A percentile compares a stretch with the other conserved stretches of the same genome.
Conservation (phyloP, 306 rosid genomes). For the Psophocarpus tetragonolobus region DNA sequence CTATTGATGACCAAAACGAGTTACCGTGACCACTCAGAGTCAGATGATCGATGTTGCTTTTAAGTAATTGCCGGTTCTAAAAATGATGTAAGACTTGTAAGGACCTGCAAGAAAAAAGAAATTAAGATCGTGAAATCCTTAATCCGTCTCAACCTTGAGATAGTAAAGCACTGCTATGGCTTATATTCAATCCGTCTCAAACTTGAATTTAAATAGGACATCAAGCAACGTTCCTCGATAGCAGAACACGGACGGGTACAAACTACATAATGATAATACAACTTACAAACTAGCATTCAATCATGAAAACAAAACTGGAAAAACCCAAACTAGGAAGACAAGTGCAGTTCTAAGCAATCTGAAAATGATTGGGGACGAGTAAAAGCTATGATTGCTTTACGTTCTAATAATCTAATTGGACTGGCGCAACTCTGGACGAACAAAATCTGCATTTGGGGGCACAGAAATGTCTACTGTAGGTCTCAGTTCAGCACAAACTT, state of each 20-base stretch:
- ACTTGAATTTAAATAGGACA: not conserved
- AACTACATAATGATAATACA: slow-evolving; percentile 30
- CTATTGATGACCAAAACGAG: not conserved
- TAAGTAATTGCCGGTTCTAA: not conserved
- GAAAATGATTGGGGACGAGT: not conserved
- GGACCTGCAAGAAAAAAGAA: not conserved
- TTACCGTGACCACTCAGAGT: not conserved
- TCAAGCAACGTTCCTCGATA: not conserved
- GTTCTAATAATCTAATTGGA: slow-evolving; percentile 48
- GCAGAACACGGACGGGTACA: not conserved
- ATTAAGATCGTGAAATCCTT: not conserved
- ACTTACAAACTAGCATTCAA: slow-evolving; percentile 18
- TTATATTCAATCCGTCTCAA: not conserved
- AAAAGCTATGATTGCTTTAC: slow-evolving; percentile 1
- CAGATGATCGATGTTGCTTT: not conserved
- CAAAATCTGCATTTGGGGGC: slow-evolving; percentile 87
- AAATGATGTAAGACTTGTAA: not conserved
- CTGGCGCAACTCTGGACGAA: slow-evolving; percentile 90
- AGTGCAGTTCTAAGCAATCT: slow-evolving; percentile 10
- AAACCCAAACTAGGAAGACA: slow-evolving; percentile 1
- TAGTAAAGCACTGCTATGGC: not conserved
- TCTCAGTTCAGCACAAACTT: slow-evolving; percentile 88
- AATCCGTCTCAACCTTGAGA: not conserved
- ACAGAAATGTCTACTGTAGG: slow-evolving; percentile 95
- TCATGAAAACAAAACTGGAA: slow-evolving; percentile 19